Percentiles rank a stretch among this genome's conserved stretches.
These are phyloP conservation scores for Hysterium pulicare DNA, from an alignment of 2,329 filamentous ascomycete genomes.

Conservation along the genomic window DNA sequence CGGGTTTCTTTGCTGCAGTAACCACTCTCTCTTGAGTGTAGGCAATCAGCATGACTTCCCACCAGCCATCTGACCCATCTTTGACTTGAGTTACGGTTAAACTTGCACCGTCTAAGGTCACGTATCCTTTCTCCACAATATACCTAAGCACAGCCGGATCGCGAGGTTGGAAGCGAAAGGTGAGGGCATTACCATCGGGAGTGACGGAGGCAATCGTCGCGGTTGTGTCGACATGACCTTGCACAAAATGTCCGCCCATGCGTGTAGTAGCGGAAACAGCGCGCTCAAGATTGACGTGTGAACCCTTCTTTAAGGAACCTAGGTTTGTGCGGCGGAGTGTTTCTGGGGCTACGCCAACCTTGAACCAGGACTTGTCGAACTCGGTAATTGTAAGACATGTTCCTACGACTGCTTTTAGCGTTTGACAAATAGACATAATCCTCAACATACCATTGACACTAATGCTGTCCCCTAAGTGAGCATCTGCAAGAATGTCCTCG, in stretches of 20 bases:
- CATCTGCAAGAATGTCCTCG: constrained; percentile 76
- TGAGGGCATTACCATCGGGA: constrained; percentile 85
- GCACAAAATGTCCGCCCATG: constrained; percentile 98
- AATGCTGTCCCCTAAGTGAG: constrained; percentile 88
- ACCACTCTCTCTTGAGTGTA: constrained; percentile 95
- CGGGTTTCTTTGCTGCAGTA: constrained; percentile 70
- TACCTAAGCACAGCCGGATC: constrained; percentile 72
- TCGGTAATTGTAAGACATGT: constrained; percentile 91
- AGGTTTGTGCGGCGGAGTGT: constrained; percentile 94
- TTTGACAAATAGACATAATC: too few relatives aligned
- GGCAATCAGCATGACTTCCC: constrained; percentile 94
- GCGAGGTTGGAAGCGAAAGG: constrained; percentile 74
- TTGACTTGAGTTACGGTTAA: constrained; percentile 86
- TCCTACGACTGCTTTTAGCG: too few relatives aligned
- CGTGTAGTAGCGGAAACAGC: constrained; percentile 87
- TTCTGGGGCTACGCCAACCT: constrained; percentile 90
- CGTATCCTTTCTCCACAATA: constrained; percentile 93
- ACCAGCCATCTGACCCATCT: constrained; percentile 76
- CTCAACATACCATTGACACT: constrained; percentile 75
- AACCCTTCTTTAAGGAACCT: constrained; percentile 64
- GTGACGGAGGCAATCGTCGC: constrained; percentile 70
- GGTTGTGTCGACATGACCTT: constrained; percentile 92
- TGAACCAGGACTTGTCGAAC: constrained; percentile 66
- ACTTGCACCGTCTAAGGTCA: constrained; percentile 91
- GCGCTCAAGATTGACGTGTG: constrained; percentile 85